Percentiles rank a stretch among this genome's conserved stretches.
These are phyloP conservation scores for Tanacetum coccineum DNA, from an alignment of 129 eudicot species.

Conservation along the genomic window DNA sequence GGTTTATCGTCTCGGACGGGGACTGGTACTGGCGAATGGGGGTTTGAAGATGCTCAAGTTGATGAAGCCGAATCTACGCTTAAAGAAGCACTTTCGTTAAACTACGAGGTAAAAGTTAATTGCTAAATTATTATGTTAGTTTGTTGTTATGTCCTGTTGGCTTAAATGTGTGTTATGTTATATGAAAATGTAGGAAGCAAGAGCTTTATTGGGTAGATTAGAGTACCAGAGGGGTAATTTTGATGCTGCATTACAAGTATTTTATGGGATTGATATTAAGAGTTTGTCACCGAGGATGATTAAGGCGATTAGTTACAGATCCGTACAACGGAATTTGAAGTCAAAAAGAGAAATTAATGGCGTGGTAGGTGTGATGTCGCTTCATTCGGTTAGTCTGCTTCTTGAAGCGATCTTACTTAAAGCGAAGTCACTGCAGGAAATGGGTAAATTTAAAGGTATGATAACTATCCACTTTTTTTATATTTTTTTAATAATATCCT, in stretches of 20 bases:
- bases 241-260: slow-evolving; percentile 95
- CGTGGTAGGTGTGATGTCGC: slow-evolving; percentile 66
- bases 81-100: slow-evolving; percentile 86
- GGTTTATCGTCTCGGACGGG: slow-evolving; percentile 71
- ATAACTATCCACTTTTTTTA: slow-evolving; percentile 10
- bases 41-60: slow-evolving; percentile 86
- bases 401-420: slow-evolving; percentile 92
- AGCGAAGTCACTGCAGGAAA: slow-evolving; percentile 66
- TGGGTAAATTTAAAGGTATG: slow-evolving; percentile 67
- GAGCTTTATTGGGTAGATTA: slow-evolving; percentile 98
- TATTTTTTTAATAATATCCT: neutral
- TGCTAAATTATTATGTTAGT: slow-evolving; percentile 6
- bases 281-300: slow-evolving; percentile 67
- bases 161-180: neutral
- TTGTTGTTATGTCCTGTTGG: slow-evolving; percentile 10
- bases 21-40: slow-evolving; percentile 69
- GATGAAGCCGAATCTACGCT: slow-evolving; percentile 97
- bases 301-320: slow-evolving; percentile 63
- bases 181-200: slow-evolving; percentile 76
- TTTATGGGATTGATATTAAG: slow-evolving; percentile 82
- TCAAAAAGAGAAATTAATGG: slow-evolving; percentile 43
- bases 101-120: slow-evolving; percentile 61
- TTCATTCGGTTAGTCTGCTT: slow-evolving; percentile 91
- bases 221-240: slow-evolving; percentile 88
- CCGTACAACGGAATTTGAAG: slow-evolving; percentile 39